Conservation (phyloP, 345 rosid species). For the Noccaea caerulescens region DNA sequence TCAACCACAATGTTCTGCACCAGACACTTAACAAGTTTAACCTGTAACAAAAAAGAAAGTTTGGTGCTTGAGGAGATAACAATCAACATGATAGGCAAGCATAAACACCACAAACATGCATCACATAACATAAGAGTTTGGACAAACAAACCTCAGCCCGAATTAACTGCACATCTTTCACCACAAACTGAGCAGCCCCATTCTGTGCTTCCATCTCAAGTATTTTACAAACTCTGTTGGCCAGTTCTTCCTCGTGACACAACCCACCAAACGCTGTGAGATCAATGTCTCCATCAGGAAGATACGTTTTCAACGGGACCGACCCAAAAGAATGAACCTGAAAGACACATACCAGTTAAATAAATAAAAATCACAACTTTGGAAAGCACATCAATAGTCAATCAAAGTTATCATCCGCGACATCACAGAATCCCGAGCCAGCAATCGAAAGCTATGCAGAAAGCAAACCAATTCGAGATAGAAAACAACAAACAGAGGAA, state of each 20-base stretch:
- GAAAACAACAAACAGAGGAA: neutral
- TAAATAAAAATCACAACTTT: slow-evolving; percentile 18
- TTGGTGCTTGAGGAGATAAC: slow-evolving; percentile 17
- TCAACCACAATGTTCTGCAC: slow-evolving; percentile 87
- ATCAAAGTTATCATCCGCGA: slow-evolving; percentile 7
- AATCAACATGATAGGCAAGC: slow-evolving; percentile 10
- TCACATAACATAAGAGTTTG: slow-evolving; percentile 4
- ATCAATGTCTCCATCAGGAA: slow-evolving; percentile 97
- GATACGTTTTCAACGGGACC: slow-evolving; percentile 92
- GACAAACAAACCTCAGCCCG: slow-evolving; percentile 70
- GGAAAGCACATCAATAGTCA: slow-evolving; percentile 4
- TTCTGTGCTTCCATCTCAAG: slow-evolving; percentile 76
- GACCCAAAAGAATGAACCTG: slow-evolving; percentile 94
- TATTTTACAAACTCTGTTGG: slow-evolving; percentile 57
- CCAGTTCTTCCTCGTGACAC: slow-evolving; percentile 65
- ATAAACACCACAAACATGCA: slow-evolving; percentile 25
- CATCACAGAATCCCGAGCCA: neutral
- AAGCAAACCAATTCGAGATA: neutral
- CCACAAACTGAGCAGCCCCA: slow-evolving; percentile 57
- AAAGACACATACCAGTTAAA: slow-evolving; percentile 25
- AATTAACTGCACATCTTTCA: slow-evolving; percentile 75
- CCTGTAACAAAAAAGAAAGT: slow-evolving; percentile 54
- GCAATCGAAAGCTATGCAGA: neutral
- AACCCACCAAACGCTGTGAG: slow-evolving; percentile 75
- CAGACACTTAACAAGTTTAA: slow-evolving; percentile 84